Conservation (phyloP, 345 rosid species). For the Isatis tinctoria region DNA sequence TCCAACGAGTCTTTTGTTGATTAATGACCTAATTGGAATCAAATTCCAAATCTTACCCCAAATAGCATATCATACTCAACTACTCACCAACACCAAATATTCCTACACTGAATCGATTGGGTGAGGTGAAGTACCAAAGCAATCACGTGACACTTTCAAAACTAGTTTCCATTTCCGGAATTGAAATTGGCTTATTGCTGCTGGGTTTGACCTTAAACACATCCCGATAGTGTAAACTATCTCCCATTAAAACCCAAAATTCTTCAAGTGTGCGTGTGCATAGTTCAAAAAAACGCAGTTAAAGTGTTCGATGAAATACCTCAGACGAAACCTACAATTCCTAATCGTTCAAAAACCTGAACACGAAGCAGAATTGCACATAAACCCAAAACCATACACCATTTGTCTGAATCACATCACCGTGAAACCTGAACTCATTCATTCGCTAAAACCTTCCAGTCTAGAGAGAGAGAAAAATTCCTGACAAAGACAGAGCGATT, state of each 20-base stretch:
- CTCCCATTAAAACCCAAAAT: neutral
- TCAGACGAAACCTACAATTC: neutral
- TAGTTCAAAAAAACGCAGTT: neutral
- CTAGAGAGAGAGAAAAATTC: neutral
- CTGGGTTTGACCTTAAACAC: neutral
- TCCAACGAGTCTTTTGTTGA: neutral
- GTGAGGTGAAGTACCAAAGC: neutral
- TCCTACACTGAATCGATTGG: neutral
- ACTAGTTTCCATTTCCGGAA: neutral
- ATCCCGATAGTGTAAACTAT: neutral
- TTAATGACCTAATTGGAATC: neutral
- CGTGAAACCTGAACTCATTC: neutral
- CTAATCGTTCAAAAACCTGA: neutral
- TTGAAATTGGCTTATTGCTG: neutral
- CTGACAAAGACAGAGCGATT: neutral
- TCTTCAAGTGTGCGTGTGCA: neutral
- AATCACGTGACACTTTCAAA: neutral
- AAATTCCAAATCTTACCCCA: neutral
- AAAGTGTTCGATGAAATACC: slow-evolving; percentile 28
- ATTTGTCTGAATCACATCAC: slow-evolving; percentile 6
- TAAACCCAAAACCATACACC: slow-evolving; percentile 1
- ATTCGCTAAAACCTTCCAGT: slow-evolving; percentile 1
- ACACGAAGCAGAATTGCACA: neutral
- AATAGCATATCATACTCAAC: no score
- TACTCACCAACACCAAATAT: neutral